These are phyloP conservation scores for Globisporangium polare DNA, from an alignment of 352 stramenopile genomes.

Conservation along the genomic window DNA sequence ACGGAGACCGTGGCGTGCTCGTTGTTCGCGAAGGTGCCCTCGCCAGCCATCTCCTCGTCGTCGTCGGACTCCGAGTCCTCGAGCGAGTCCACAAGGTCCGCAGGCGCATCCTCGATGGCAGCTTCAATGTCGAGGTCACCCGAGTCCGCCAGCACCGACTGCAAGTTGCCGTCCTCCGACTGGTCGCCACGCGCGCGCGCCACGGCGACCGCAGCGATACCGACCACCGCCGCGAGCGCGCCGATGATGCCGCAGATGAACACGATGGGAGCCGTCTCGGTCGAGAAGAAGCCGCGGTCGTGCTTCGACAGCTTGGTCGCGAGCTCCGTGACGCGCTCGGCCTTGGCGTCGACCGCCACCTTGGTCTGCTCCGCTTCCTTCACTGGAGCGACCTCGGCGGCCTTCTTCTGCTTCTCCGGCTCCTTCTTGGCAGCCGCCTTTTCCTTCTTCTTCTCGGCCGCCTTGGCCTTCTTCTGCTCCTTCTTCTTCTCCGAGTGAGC, in stretches of 20 bases:
- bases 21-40: constrained; percentile 61
- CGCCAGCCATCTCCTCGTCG: constrained; percentile 29
- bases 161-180: constrained; percentile 18
- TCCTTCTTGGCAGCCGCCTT: constrained; percentile 11
- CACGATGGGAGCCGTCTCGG: constrained; percentile 40
- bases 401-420: constrained; percentile 12
- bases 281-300: constrained; percentile 34
- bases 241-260: constrained; percentile 66
- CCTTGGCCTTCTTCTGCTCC: constrained; percentile 11
- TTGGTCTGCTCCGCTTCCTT: constrained; percentile 7
- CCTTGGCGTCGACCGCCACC: constrained; percentile 12
- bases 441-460: constrained; percentile 21
- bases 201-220: constrained; percentile 53
- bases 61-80: constrained; percentile 51
- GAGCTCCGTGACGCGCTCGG: constrained; percentile 43
- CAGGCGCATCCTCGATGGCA: constrained; percentile 27
- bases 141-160: constrained; percentile 43
- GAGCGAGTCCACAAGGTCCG: constrained; percentile 37
- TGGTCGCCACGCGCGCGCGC: constrained; percentile 22
- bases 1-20: constrained; percentile 27
- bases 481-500: background rate
- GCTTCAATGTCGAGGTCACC: constrained; percentile 60
- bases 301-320: constrained; percentile 47
- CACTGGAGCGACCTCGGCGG: background rate
- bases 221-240: constrained; percentile 58